Evolutionary conservation across 805 yeast species (phyloP).

Genomic region (Saccharomycopsis javanensis): DNA sequence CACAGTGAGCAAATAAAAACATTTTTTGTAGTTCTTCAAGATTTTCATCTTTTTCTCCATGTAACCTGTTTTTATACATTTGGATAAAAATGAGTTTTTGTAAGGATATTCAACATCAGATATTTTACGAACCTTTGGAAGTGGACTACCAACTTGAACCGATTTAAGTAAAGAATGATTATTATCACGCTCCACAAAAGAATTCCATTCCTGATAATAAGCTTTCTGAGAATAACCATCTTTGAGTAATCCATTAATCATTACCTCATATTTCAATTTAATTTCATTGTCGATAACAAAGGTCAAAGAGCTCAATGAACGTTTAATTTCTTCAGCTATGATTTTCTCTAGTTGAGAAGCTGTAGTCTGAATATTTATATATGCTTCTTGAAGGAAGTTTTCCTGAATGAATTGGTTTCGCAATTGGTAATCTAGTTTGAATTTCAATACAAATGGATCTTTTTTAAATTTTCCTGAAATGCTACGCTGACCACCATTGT

Average conservation of each 20-base stretch:
- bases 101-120: slow-evolving; percentile 45
- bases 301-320: slow-evolving; percentile 42
- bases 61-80: slow-evolving; percentile 49
- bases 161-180: slow-evolving; percentile 33
- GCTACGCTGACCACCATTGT: slow-evolving; percentile 22
- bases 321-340: slow-evolving; percentile 52
- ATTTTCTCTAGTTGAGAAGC: slow-evolving; percentile 57
- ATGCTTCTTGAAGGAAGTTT: slow-evolving; percentile 56
- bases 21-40: slow-evolving; percentile 48
- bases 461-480: slow-evolving; percentile 23
- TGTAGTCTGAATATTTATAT: slow-evolving; percentile 52
- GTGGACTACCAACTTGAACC: slow-evolving; percentile 30
- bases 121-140: slow-evolving; percentile 37
- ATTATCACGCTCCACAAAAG: slow-evolving; percentile 36
- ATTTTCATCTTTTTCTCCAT: slow-evolving; percentile 53
- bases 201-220: slow-evolving; percentile 62
- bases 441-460: slow-evolving; percentile 57
- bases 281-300: slow-evolving; percentile 44
- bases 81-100: slow-evolving; percentile 41
- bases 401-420: slow-evolving; percentile 56
- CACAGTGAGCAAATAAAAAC: slow-evolving; percentile 60
- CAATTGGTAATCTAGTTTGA: slow-evolving; percentile 55
- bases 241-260: slow-evolving; percentile 42
- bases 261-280: slow-evolving; percentile 26
- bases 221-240: slow-evolving; percentile 46